These are phyloP conservation scores for Phytophthora gonapodyides DNA, from an alignment of 352 stramenopile genomes.

Conservation along the genomic window DNA sequence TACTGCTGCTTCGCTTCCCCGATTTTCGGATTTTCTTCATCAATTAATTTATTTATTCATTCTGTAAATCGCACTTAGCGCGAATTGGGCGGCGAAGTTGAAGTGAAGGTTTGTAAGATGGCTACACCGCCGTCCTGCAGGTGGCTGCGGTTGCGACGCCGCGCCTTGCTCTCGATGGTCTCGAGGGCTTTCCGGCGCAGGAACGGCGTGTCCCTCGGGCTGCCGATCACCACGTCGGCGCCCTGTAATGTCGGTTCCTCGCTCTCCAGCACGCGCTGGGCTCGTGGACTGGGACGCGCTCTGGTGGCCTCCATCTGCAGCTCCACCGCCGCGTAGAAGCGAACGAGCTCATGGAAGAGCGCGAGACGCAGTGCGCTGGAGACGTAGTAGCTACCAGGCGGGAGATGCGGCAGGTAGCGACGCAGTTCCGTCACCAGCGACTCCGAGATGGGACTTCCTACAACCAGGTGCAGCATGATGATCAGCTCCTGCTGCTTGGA, in stretches of 20 bases:
- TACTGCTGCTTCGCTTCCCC: neutral
- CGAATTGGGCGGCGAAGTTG: conserved; percentile 7
- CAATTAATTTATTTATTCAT: conserved; percentile 1
- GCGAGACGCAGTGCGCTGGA: conserved; percentile 45
- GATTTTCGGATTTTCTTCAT: conserved; percentile 4
- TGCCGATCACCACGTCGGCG: conserved; percentile 57
- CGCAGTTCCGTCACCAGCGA: conserved; percentile 55
- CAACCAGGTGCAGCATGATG: conserved; percentile 40
- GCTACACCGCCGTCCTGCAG: conserved; percentile 46
- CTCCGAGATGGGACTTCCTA: conserved; percentile 47
- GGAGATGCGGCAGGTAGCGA: conserved; percentile 49
- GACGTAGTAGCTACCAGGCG: conserved; percentile 55
- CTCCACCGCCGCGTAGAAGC: conserved; percentile 54
- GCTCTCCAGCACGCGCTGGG: neutral
- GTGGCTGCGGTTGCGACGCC: conserved; percentile 43
- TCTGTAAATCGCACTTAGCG: conserved; percentile 12
- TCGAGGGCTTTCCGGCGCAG: conserved; percentile 70
- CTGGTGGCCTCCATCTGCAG: conserved; percentile 5
- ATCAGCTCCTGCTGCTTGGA: conserved; percentile 18
- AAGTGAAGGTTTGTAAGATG: conserved; percentile 40
- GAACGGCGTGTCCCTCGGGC: conserved; percentile 72
- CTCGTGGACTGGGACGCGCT: conserved; percentile 4
- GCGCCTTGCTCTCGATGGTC: conserved; percentile 38
- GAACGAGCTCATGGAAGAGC: conserved; percentile 57
- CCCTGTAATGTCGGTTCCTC: conserved; percentile 17